Base-by-base conservation (phyloP, 768 basidiomycete species). In the Mycena galopus region DNA sequence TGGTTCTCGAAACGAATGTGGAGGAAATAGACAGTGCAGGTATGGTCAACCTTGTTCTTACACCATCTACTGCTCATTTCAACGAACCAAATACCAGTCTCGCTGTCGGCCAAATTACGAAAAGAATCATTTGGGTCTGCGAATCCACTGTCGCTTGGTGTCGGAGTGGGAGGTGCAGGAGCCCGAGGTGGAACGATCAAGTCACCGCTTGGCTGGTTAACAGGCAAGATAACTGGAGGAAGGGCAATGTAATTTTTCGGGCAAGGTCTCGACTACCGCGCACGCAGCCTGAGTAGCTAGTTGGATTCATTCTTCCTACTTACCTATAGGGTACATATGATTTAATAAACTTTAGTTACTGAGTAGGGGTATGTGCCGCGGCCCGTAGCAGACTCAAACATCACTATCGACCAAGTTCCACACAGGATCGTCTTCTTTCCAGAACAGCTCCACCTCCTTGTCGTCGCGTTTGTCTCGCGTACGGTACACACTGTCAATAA, bases 1-100 rank as follows among this genome's bases (percentile, higher is more conserved):
- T 99, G 42, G 98, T 99, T 11, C 86, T 99, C 51, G 98, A 99
- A 81, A 99, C 97, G 16, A 96, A 95, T 81, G 91, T 96, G 29
- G 94, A 94, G 65, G 94, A 95, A 78, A 96, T 96, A 67, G 91
- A 91, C 75, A 82, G 77, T 73, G 87, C 91, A 72, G 90, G 95
- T 95, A 75, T 63, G 91, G 78, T 39, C n/a, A n/a, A 29, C 44
- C 44, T 57, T 30, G 56, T 55, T 11, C 2, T 19, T 14, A 62
- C 42, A 5, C 3, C 37, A 27, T 72, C 67, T 59, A 55, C 50
- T 66, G 65, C 69, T 61, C 33, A 50, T 25, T 29, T n/a, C 42
- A 39, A 27, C n/a, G 33, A 6, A 35, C 33, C 27, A 56, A 62
- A 25, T 32, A 21, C 27, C 78, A 96, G 94, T 93, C 64, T 92